Base-by-base conservation (phyloP, 2,329 filamentous ascomycete genomes). In the Incumbomyces delicatus region DNA sequence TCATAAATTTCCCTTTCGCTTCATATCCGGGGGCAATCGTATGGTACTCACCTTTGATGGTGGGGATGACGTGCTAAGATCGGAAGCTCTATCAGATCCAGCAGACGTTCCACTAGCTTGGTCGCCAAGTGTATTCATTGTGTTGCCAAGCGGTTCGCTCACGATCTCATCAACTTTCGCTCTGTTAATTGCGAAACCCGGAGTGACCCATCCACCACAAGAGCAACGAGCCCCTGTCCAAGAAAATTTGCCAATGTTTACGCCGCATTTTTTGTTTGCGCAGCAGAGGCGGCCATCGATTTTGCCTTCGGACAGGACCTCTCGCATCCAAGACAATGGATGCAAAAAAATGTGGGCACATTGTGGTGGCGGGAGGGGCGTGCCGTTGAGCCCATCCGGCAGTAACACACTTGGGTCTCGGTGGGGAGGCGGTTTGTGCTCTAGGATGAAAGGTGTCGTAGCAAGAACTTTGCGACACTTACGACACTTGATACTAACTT, bases 221-320 rank as follows among this genome's bases (percentile, higher is more conserved):
- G 81, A 92, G 68, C 92, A 98, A 63, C 81, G 81, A 74, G 95
- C 83, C 12, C 92, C 92, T 63, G 94, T 87, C 92, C 92, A 98
- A 44, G 90, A 85, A 61, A 95, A 98, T 58, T 92, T 85, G 33
- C 92, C 92, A 40, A 96, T 79, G 44, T 87, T 87, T 34, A 85
- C 80, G 39, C 77, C 79, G 64, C 92, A 98, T 59, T 83, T 84
- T 7, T 63, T 49, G 56, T 82, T 85, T 8, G 92, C 90, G 60
- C 92, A 98, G 49, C 81, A 77, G 29, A 98, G 72, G 8, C 90
- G 80, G 18, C 92, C 92, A 50, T 89, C 86, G 18, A 96, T 73
- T 51, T 82, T 78, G 22, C 86, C 88, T 58, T 85, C 48, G 46
- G 66, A 67, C n/a, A 98, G 78, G 58, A 83, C 81, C 1, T 81